Evolutionary conservation across 768 basidiomycete genomes (phyloP), one percentile per base, ranked within the genome.

Genomic region (Phlebiopsis gigantea): DNA sequence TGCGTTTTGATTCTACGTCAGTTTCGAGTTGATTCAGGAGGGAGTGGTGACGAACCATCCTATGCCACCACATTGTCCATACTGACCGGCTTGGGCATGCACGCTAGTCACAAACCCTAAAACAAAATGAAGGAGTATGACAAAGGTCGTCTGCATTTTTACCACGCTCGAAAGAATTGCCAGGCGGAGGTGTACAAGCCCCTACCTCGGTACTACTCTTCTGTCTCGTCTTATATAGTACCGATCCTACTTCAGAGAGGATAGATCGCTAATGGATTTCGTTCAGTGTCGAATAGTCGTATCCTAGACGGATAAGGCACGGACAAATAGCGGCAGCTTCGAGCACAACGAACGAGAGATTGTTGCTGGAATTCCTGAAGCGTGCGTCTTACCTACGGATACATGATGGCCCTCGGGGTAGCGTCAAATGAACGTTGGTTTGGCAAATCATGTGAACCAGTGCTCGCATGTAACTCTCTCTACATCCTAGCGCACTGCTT

Each of bases 21-120:
- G 10, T 12, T 15, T 15, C 4, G 2, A 10, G n/a, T 7, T 9
- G 3, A 39, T 39, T 39, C 34, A 9, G 56, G 39, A 14, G 3
- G 43, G 12, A 48, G 21, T 14, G 12, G 14, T 22, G 5, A 63
- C 71, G 59, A 62, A 77, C 79, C 80, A 80, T 69, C 76, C 77
- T 29, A 70, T 75, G 22, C 80, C 79, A 42, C 79, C 80, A 55
- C 80, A 79, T 61, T 80, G 78, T n/a, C 61, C 67, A 58, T 77
- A 78, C 12, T 75, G 58, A 2, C 70, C 63, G 57, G 75, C 73
- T 53, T 79, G 77, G 21, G 77, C 73, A n/a, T 60, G 48, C 25
- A 62, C 70, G 48, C 56, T 25, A 53, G 54, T 57, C 19, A 70
- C 43, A 21, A 70, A 41, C 22, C 62, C 58, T 46, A 73, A 53